Percentiles rank a stretch among this genome's conserved stretches.
Conservation (phyloP, 2,329 filamentous ascomycete species). For the Proliferodiscus dingleyae region DNA sequence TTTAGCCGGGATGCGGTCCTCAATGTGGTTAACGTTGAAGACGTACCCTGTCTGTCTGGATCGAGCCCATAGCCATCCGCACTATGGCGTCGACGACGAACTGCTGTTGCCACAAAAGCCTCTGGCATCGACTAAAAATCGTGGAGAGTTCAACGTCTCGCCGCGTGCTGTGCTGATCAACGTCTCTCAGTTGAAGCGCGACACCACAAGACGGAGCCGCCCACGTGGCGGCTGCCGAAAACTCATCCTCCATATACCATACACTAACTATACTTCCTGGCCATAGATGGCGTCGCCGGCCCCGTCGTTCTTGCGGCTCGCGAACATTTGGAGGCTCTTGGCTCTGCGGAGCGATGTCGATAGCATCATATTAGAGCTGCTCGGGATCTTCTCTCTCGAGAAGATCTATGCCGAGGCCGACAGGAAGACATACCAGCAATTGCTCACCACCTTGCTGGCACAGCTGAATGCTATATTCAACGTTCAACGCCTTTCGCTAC, state of each 20-base stretch:
- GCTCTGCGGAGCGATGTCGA: conserved; percentile 38
- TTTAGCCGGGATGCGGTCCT: neutral
- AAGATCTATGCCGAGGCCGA: conserved; percentile 36
- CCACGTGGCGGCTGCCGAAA: no score
- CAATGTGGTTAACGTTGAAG: neutral
- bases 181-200: neutral
- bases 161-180: neutral
- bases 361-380: conserved; percentile 37
- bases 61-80: neutral
- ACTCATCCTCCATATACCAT: no score
- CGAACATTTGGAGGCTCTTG: conserved; percentile 34
- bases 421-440: conserved; percentile 33
- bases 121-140: neutral
- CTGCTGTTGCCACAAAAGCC: neutral
- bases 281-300: conserved; percentile 22
- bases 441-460: conserved; percentile 34
- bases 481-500: conserved; percentile 38
- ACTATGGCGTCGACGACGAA: neutral
- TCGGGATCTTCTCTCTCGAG: conserved; percentile 39
- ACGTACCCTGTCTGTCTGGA: neutral
- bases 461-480: conserved; percentile 38
- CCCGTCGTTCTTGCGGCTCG: conserved; percentile 33
- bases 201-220: no score
- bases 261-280: no score
- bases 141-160: neutral